These are phyloP conservation scores for Trichoderma brevicompactum DNA, from an alignment of 2,329 filamentous ascomycete genomes.

Conservation along the genomic window DNA sequence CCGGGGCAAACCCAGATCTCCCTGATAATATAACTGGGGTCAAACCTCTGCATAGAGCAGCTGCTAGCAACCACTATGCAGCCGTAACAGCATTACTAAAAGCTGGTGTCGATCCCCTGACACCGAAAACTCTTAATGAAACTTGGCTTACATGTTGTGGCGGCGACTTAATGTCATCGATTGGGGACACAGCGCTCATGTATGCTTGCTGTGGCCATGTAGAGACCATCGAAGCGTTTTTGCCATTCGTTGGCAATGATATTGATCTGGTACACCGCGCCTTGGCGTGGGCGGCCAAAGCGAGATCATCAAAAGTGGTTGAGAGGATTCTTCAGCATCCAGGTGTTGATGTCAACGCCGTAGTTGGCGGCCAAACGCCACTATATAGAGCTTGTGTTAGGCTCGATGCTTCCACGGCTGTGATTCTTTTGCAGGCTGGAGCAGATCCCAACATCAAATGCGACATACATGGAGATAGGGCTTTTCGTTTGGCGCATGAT, in stretches of 20 bases:
- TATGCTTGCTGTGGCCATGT: constrained; percentile 40
- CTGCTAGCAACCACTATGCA: constrained; percentile 38
- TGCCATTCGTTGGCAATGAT: constrained; percentile 35
- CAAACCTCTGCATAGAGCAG: constrained; percentile 45
- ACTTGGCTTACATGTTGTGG: constrained; percentile 4
- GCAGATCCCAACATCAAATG: constrained; percentile 38
- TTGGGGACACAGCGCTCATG: constrained; percentile 39
- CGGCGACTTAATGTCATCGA: constrained; percentile 23
- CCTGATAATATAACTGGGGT: constrained; percentile 34
- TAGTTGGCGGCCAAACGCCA: constrained; percentile 32
- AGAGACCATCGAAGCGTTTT: constrained; percentile 36
- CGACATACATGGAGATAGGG: background rate
- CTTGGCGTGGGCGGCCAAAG: constrained; percentile 37
- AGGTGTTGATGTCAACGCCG: constrained; percentile 40
- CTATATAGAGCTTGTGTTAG: constrained; percentile 32
- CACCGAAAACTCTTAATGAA: constrained; percentile 34
- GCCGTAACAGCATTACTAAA: constrained; percentile 40
- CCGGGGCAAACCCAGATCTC: constrained; percentile 37
- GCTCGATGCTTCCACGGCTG: constrained; percentile 31
- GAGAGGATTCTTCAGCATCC: constrained; percentile 39
- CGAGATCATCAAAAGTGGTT: constrained; percentile 33
- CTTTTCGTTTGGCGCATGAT: background rate
- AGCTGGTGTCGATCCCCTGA: constrained; percentile 43
- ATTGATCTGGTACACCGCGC: constrained; percentile 35
- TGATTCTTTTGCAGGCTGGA: constrained; percentile 39